A percentile compares a stretch with the other conserved stretches of the same genome.
These are phyloP conservation scores for Monilinia fructicola DNA, from an alignment of 2,329 filamentous ascomycete genomes.

Conservation along the genomic window DNA sequence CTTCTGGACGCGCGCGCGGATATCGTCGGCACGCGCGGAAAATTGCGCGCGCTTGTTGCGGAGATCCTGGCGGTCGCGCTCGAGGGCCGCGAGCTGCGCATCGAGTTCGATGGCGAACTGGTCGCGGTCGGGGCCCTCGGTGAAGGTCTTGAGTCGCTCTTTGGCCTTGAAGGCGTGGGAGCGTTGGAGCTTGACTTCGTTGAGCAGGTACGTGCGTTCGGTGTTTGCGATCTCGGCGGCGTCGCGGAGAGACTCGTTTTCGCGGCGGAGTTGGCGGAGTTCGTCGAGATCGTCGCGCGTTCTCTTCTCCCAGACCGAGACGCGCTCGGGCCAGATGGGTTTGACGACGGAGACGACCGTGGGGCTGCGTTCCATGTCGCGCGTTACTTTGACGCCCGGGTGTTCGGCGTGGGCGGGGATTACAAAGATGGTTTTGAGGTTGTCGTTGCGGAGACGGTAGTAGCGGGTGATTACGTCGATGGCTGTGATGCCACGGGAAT, in stretches of 20 bases:
- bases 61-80: fast-evolving
- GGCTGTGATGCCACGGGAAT: constrained; percentile 46
- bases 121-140: neutral
- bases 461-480: constrained; percentile 54
- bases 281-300: constrained; percentile 30
- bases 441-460: constrained; percentile 49
- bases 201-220: constrained; percentile 8
- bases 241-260: neutral
- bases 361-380: constrained; percentile 48
- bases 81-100: neutral
- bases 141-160: neutral
- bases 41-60: neutral
- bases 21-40: neutral
- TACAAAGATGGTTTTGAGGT: constrained; percentile 51
- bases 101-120: neutral
- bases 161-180: neutral
- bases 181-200: constrained; percentile 12
- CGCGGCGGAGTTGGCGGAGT: constrained; percentile 20
- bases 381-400: constrained; percentile 47
- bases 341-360: constrained; percentile 41
- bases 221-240: constrained; percentile 12
- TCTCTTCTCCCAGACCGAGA: constrained; percentile 35
- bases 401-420: constrained; percentile 52
- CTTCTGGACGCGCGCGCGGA: neutral
- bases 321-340: constrained; percentile 37